Evolutionary conservation across 2,329 filamentous ascomycete genomes (phyloP).

Genomic region (Fusarium verticillioides): DNA sequence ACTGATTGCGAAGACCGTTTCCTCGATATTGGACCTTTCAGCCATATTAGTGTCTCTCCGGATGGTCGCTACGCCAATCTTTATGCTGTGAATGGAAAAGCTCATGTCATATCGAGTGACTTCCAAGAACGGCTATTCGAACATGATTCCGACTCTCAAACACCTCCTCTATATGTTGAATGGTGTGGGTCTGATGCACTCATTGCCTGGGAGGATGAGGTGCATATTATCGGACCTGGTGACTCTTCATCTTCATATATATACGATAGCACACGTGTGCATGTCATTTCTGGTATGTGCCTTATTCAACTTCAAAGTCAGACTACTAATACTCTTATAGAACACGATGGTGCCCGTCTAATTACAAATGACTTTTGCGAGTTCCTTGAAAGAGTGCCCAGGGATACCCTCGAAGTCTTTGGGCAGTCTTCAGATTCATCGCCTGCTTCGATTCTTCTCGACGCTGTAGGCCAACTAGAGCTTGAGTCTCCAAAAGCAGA

Average conservation of each 20-base stretch:
- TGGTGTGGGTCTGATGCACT: slow-evolving; percentile 98
- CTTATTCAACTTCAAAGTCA: too few relatives aligned
- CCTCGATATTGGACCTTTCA: slow-evolving; percentile 91
- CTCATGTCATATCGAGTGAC: slow-evolving; percentile 94
- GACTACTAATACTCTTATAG: slow-evolving; percentile 49
- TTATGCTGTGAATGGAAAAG: slow-evolving; percentile 84
- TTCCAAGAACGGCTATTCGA: slow-evolving; percentile 94
- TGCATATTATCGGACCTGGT: slow-evolving; percentile 90
- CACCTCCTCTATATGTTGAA: slow-evolving; percentile 85
- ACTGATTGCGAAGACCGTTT: slow-evolving; percentile 91
- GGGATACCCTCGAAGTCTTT: slow-evolving; percentile 89
- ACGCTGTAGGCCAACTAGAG: slow-evolving; percentile 91
- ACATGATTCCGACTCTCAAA: slow-evolving; percentile 88
- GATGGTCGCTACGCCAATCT: slow-evolving; percentile 89
- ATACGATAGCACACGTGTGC: slow-evolving; percentile 89
- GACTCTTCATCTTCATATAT: slow-evolving; percentile 82
- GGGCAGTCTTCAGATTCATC: slow-evolving; percentile 88
- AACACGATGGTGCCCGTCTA: slow-evolving; percentile 86
- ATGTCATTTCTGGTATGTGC: slow-evolving; percentile 79
- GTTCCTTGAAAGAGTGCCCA: slow-evolving; percentile 93
- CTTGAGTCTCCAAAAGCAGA: slow-evolving; percentile 96
- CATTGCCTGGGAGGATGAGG: slow-evolving; percentile 97
- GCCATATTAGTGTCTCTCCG: slow-evolving; percentile 89
- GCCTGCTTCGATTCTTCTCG: slow-evolving; percentile 89
- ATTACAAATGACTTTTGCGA: slow-evolving; percentile 96